phyloP scores from a whole-genome alignment of 2,329 filamentous ascomycete species.

The Xylaria arbuscula region DNA sequence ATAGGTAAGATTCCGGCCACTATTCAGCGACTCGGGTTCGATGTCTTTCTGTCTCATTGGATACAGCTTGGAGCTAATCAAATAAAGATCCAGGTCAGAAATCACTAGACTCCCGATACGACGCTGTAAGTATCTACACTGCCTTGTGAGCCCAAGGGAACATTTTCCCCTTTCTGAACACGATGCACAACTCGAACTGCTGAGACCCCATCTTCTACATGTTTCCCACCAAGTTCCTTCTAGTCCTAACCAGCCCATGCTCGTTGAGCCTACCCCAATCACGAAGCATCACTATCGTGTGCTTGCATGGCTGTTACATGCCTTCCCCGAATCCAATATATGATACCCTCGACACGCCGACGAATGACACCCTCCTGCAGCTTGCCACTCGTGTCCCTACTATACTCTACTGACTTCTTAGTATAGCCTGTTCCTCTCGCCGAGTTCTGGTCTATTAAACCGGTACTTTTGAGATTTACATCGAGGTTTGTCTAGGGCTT shows the following conservation, averaged over 20 bases:
- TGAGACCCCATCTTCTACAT: neutral
- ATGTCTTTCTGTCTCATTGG: too few relatives aligned
- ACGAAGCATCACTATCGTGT: neutral
- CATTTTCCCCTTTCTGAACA: too few relatives aligned
- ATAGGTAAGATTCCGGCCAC: too few relatives aligned
- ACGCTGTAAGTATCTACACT: too few relatives aligned
- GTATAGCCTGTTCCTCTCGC: too few relatives aligned
- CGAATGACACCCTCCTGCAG: neutral
- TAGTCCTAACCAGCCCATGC: too few relatives aligned
- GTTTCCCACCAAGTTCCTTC: neutral
- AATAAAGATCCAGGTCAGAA: too few relatives aligned
- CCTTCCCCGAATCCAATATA: neutral
- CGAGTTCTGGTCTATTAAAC: neutral
- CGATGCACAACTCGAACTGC: neutral
- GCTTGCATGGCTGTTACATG: neutral
- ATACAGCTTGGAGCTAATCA: too few relatives aligned
- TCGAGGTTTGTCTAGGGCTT: neutral
- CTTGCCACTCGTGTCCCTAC: neutral
- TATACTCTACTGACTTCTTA: neutral
- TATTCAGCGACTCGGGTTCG: too few relatives aligned
- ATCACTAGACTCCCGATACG: too few relatives aligned
- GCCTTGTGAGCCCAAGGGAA: too few relatives aligned
- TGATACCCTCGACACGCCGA: neutral
- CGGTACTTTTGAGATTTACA: neutral
- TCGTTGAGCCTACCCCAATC: neutral